phyloP scores from a whole-genome alignment of 257 asterid genomes.

The Scutellaria galericulata region DNA sequence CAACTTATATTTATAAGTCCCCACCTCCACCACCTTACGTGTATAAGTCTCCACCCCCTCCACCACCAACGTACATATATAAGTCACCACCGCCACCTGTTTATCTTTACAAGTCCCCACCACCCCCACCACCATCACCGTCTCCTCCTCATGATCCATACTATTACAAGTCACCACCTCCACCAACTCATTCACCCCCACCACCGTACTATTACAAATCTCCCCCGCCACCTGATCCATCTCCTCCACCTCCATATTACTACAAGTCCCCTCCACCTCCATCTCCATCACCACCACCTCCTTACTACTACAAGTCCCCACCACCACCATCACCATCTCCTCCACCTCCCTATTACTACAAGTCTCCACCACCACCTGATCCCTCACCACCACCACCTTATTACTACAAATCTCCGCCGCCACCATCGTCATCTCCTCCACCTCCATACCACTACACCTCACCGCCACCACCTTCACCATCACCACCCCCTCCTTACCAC shows the following conservation, averaged over 20 bases:
- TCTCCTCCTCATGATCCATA: neutral
- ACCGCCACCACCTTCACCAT: slow-evolving; percentile 38
- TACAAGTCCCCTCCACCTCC: slow-evolving; percentile 44
- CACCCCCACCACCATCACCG: slow-evolving; percentile 41
- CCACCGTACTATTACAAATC: slow-evolving; percentile 38
- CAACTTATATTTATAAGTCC: slow-evolving; percentile 31
- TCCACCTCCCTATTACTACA: slow-evolving; percentile 28
- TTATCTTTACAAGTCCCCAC: slow-evolving; percentile 32
- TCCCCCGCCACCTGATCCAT: slow-evolving; percentile 42
- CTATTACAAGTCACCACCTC: slow-evolving; percentile 42
- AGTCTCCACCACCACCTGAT: slow-evolving; percentile 36
- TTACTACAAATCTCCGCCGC: slow-evolving; percentile 37
- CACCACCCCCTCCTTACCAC: slow-evolving; percentile 36
- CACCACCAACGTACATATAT: slow-evolving; percentile 30
- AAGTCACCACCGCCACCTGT: slow-evolving; percentile 48
- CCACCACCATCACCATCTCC: slow-evolving; percentile 39
- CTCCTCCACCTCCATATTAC: slow-evolving; percentile 37
- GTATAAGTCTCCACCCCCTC: slow-evolving; percentile 44
- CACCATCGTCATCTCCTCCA: slow-evolving; percentile 37
- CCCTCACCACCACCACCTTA: slow-evolving; percentile 38
- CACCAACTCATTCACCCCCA: slow-evolving; percentile 31
- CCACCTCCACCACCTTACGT: slow-evolving; percentile 35
- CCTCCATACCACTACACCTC: slow-evolving; percentile 35
- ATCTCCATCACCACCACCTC: slow-evolving; percentile 35
- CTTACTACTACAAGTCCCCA: slow-evolving; percentile 30